phyloP scores from a whole-genome alignment of 176 grass and related monocot genomes.

The Triticum aestivum region DNA sequence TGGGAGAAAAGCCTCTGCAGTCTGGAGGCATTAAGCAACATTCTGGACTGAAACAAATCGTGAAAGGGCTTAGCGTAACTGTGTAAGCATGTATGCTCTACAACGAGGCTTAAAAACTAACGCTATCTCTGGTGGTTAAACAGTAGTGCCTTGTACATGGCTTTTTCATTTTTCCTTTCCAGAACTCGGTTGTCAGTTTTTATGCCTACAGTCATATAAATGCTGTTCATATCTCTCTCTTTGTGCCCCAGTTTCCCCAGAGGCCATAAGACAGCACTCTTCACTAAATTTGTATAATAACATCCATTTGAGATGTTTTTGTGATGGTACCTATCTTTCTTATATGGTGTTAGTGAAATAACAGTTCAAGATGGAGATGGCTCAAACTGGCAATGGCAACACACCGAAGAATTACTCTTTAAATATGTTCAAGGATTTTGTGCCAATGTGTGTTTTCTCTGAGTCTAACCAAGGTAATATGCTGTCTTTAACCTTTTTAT shows the following conservation, averaged over 20 bases:
- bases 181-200: not conserved
- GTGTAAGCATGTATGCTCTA: not conserved
- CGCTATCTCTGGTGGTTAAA: not conserved
- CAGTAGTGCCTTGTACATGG: not conserved
- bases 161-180: not conserved
- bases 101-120: not conserved
- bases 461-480: constrained; percentile 81
- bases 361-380: constrained; percentile 98
- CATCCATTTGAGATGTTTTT: not conserved
- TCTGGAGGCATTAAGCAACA: not conserved
- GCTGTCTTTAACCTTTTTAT: not conserved
- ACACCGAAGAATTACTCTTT: constrained; percentile 81
- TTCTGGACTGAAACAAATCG: not conserved
- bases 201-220: not conserved
- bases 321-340: constrained; percentile 23
- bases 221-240: not conserved
- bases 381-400: constrained; percentile 59
- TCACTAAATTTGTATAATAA: not conserved
- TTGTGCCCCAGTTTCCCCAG: not conserved
- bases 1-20: not conserved
- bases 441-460: constrained; percentile 78
- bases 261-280: not conserved
- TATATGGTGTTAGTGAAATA: constrained; percentile 22
- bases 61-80: not conserved
- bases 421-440: constrained; percentile 96